Base-by-base conservation (phyloP, 257 asterid genomes). In the Solanum virginianum region DNA sequence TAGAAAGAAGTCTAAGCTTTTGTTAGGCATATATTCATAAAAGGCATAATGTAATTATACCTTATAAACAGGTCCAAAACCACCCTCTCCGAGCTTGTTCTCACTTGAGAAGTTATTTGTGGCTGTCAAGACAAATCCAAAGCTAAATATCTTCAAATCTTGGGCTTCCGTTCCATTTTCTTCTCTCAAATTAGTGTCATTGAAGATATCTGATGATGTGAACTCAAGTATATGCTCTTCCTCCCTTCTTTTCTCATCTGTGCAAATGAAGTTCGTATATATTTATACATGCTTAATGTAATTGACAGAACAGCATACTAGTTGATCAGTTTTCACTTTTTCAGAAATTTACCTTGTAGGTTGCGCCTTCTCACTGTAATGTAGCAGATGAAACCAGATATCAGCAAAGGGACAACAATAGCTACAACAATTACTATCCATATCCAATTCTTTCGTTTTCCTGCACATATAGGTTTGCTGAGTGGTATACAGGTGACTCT, bases 71-170 rank as follows among this genome's bases (percentile, higher is more conserved):
- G 94, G 88, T 85, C 94, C 94, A 85, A 92, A 93, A 84, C 95
- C 97, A 70, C 96, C 96, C 88, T 90, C 82, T 84, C 95, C 97
- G 15, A 93, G 91, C 86, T 90, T 91, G 55, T 88, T 70, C 51
- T 79, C 80, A 0, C 60, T 54, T 56, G 95, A 91, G 41, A 94
- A 92, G 85, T 88, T 86, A 70, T 83, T 68, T 20, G 97, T 91
- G 43, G 96, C 93, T n/a, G 90, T 89, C 45, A 81, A 65, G 41
- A 91, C 88, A 9, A 90, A 90, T 6, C 89, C 86, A 80, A 89
- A 88, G 29, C 90, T 89, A 53, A 90, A 91, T 49, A 89, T 56
- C 59, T 90, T 90, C 63, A 92, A 90, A 80, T 91, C 91, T 24
- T 85, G 89, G 18, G 60, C 89, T 60, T 89, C 91, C 81, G 85